A percentile compares a stretch with the other conserved stretches of the same genome.
Evolutionary conservation across 768 basidiomycete species (phyloP).

Genomic region (Sutorius australiensis): DNA sequence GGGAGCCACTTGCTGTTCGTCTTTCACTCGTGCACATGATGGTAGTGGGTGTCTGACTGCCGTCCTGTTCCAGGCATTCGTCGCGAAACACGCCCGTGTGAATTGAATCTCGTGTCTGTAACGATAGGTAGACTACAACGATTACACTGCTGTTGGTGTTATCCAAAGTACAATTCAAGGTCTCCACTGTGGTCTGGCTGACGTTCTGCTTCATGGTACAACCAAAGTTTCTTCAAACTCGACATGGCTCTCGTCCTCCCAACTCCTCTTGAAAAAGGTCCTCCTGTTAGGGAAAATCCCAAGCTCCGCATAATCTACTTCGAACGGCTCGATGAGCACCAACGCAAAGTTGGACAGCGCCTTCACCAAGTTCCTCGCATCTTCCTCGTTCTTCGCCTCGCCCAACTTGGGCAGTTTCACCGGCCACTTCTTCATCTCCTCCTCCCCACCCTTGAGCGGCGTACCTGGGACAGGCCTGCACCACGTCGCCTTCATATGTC

Average conservation of each 20-base stretch:
- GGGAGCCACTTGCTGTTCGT: background rate
- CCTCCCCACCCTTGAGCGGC: conserved; percentile 45
- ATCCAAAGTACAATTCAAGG: background rate
- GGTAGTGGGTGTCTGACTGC: background rate
- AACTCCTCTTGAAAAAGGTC: conserved; percentile 47
- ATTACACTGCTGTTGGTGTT: background rate
- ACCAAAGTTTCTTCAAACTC: conserved; percentile 59
- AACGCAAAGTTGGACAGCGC: conserved; percentile 70
- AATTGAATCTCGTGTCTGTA: background rate
- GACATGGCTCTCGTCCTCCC: conserved; percentile 26
- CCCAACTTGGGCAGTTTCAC: conserved; percentile 45
- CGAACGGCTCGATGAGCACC: conserved; percentile 63
- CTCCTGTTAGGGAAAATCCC: conserved; percentile 54
- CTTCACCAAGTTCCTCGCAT: conserved; percentile 43
- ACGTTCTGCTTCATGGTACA: conserved; percentile 46
- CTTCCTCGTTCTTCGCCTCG: conserved; percentile 42
- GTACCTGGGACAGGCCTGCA: conserved; percentile 65
- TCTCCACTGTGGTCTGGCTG: no score
- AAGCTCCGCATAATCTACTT: conserved; percentile 69
- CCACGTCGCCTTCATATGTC: conserved; percentile 68
- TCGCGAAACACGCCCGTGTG: conserved; percentile 1
- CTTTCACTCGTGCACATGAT: background rate
- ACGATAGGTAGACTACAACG: background rate
- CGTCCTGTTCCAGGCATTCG: background rate
- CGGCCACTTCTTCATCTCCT: conserved; percentile 64